A percentile compares a stretch with the other conserved stretches of the same genome.
Evolutionary conservation across 129 eudicot species (phyloP).

Genomic region (Chrysanthemum seticuspe): DNA sequence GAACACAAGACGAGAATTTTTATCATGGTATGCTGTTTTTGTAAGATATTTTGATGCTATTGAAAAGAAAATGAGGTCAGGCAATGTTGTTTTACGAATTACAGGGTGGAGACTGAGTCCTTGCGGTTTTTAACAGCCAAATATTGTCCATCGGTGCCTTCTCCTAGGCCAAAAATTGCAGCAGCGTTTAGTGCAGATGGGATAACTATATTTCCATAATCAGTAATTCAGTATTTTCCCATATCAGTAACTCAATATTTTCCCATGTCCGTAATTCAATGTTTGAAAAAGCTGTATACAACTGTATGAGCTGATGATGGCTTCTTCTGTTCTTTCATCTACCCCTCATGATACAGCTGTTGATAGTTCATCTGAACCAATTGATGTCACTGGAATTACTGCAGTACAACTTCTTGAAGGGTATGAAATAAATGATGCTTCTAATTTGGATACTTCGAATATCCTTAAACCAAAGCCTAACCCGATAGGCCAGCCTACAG

Average conservation of each 20-base stretch:
- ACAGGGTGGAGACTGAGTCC: too few species aligned
- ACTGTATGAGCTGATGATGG: conserved; percentile 73
- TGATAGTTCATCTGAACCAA: conserved; percentile 33
- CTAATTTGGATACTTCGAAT: conserved; percentile 28
- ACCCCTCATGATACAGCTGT: conserved; percentile 42
- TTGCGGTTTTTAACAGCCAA: too few species aligned
- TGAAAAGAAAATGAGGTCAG: conserved; percentile 9
- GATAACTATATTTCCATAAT: conserved; percentile 27
- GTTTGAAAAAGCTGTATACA: neutral
- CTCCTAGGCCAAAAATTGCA: too few species aligned
- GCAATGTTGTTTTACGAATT: conserved; percentile 20
- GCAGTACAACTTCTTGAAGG: too few species aligned
- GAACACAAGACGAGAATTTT: conserved; percentile 59
- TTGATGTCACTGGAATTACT: too few species aligned
- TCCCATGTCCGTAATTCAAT: too few species aligned
- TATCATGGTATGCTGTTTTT: conserved; percentile 47
- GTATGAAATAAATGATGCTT: neutral
- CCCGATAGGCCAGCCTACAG: conserved; percentile 8
- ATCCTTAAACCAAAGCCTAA: conserved; percentile 14
- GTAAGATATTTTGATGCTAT: neutral
- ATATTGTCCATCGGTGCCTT: too few species aligned
- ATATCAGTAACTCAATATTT: neutral
- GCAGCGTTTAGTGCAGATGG: conserved; percentile 66
- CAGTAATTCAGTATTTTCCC: neutral
- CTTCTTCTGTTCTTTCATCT: conserved; percentile 58